Base-by-base conservation (phyloP, 306 rosid species). In the Corylus americana region DNA sequence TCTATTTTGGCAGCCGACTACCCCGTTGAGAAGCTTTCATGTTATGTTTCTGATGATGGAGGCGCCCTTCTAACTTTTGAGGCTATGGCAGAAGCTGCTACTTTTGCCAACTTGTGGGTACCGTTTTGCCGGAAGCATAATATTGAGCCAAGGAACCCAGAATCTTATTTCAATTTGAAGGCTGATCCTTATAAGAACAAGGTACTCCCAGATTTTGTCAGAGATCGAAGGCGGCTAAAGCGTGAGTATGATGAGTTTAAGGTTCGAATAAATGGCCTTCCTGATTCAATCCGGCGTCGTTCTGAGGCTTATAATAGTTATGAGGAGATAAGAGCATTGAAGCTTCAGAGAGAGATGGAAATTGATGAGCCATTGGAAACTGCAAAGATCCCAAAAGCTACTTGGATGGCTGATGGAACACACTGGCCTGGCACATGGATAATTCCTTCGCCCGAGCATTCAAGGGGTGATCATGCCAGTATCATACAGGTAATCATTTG, bases 21-120 rank as follows among this genome's bases (percentile, higher is more conserved):
- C 73, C 97, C 97, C 17, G 92, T 90, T 50, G 93, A 92, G 79
- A 90, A 90, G 82, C 97, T 92, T 55, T 61, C 97, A 8, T 92
- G 97, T 77, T 92, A 88, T 85, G 97, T 92, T 75, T 92, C 97
- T 72, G 97, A 92, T 8, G 97, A 92, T 55, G 97, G 97, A 6
- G 92, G 97, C n/a, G 87, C 94, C n/a, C 97, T 92, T 37, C 83
- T 92, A 29, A 92, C 97, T 49, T 92, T 92, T 63, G 94, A 92
- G 87, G 97, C 97, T 75, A 90, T 88, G 94, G 97, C 97, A 1
- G 93, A 90, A 87, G 97, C 97, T 39, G 90, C 97, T n/a, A 88
- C 90, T 81, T 92, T 92, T 87, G 94, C 94, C 75, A 79, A 88
- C 74, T 50, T 92, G 84, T 92, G 97, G 97, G 94, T 90, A 17